Conservation (phyloP, 163 green algal genomes). For the Scenedesmus sp. region DNA sequence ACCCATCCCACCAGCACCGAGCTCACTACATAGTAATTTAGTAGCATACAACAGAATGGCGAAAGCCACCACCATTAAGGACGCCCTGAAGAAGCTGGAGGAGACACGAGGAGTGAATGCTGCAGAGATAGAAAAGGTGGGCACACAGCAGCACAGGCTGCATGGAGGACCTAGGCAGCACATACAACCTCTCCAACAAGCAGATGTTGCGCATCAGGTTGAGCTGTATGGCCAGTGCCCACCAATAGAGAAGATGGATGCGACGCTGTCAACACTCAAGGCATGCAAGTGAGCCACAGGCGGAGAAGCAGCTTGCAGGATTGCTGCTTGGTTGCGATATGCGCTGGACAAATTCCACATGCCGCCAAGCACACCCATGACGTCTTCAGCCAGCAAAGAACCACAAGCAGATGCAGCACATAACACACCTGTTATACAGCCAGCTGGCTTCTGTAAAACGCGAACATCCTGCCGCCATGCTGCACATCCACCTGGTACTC, state of each 20-base stretch:
- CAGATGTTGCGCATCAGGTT: constrained; percentile 69
- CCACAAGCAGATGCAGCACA: no score
- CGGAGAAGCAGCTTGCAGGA: constrained; percentile 2
- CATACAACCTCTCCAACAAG: constrained; percentile 10
- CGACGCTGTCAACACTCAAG: constrained; percentile 82
- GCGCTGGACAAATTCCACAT: no score
- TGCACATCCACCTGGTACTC: background rate
- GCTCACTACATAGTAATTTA: background rate
- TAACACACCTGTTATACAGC: no score
- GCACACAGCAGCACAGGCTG: constrained; percentile 14
- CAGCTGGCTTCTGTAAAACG: background rate
- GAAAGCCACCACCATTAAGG: constrained; percentile 85
- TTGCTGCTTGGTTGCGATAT: background rate
- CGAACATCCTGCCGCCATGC: background rate
- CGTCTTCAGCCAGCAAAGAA: no score
- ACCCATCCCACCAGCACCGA: background rate
- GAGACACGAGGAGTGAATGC: constrained; percentile 72
- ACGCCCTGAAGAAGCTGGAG: constrained; percentile 89
- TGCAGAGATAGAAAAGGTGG: constrained; percentile 83
- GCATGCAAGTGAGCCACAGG: constrained; percentile 73
- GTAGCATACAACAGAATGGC: constrained; percentile 37
- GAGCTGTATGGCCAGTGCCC: constrained; percentile 83
- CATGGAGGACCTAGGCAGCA: background rate
- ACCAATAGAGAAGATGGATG: constrained; percentile 95
- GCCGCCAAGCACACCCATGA: no score